phyloP scores from a whole-genome alignment of 2,329 filamentous ascomycete genomes.

The Apiospora arundinis region DNA sequence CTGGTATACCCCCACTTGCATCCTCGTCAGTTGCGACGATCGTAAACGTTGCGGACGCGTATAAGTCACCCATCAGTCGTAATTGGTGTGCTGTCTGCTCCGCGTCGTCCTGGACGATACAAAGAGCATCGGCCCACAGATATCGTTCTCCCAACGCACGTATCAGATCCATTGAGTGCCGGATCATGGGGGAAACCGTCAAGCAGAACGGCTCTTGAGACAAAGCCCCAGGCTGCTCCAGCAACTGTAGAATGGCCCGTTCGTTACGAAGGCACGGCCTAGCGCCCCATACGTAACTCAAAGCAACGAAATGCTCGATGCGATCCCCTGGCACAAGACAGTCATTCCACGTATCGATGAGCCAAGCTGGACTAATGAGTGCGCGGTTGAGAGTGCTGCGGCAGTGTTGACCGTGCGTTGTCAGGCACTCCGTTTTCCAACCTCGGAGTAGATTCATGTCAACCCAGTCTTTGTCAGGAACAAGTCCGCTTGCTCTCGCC shows the following conservation, averaged over 20 bases:
- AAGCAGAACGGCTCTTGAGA: background rate
- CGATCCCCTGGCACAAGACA: background rate
- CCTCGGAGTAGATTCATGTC: background rate
- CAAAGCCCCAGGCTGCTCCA: background rate
- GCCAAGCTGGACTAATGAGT: background rate
- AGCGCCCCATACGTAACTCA: background rate
- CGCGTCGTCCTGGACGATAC: background rate
- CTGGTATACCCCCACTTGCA: background rate
- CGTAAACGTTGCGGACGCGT: background rate
- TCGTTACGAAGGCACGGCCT: background rate
- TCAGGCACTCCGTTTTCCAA: background rate
- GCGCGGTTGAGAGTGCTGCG: background rate
- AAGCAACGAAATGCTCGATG: background rate
- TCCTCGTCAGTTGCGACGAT: background rate
- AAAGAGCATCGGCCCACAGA: background rate
- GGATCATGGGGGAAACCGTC: background rate
- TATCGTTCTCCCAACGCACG: background rate
- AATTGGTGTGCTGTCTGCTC: background rate
- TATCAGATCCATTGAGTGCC: background rate
- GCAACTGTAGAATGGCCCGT: background rate
- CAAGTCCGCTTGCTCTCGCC: background rate
- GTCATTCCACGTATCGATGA: background rate
- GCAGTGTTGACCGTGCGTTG: background rate
- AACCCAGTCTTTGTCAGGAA: background rate
- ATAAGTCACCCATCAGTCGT: background rate